These are phyloP conservation scores for Leccinum subfulvum DNA, from an alignment of 1,284 basidiomycete species.

Conservation along the genomic window DNA sequence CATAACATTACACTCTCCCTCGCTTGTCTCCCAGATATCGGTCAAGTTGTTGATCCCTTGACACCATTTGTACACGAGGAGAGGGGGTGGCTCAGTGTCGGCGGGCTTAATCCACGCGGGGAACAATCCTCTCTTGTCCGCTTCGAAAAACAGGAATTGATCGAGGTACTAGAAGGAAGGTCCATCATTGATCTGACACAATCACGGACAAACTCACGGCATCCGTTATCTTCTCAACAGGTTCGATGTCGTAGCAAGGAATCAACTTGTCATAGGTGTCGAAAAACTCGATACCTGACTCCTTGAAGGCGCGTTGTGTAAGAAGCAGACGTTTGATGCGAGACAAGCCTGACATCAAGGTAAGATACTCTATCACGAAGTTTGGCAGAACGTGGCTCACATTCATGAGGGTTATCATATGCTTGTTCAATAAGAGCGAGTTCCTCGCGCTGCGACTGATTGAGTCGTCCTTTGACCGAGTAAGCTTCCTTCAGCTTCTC, in stretches of 20 bases:
- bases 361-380: slow-evolving; percentile 3
- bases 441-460: slow-evolving; percentile 96
- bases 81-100: slow-evolving; percentile 92
- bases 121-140: slow-evolving; percentile 96
- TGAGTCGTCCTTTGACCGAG: slow-evolving; percentile 93
- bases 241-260: slow-evolving; percentile 97
- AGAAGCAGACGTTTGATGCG: slow-evolving; percentile 94
- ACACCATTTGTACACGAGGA: slow-evolving; percentile 97
- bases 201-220: slow-evolving; percentile 52
- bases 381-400: slow-evolving; percentile 37
- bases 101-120: slow-evolving; percentile 97
- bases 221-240: slow-evolving; percentile 98
- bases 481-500: slow-evolving; percentile 98
- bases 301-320: slow-evolving; percentile 97
- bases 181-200: slow-evolving; percentile 11
- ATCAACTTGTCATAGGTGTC: slow-evolving; percentile 97
- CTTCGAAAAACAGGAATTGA: slow-evolving; percentile 87
- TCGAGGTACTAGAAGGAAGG: slow-evolving; percentile 68
- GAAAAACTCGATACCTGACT: slow-evolving; percentile 92
- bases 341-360: slow-evolving; percentile 62
- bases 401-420: slow-evolving; percentile 92
- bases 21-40: slow-evolving; percentile 95
- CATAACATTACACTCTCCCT: slow-evolving; percentile 95
- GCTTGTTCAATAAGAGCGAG: slow-evolving; percentile 95
- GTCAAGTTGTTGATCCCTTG: slow-evolving; percentile 92